Evolutionary conservation across 73 alveolate genomes (phyloP).

Genomic region (Tetrahymena thermophila): DNA sequence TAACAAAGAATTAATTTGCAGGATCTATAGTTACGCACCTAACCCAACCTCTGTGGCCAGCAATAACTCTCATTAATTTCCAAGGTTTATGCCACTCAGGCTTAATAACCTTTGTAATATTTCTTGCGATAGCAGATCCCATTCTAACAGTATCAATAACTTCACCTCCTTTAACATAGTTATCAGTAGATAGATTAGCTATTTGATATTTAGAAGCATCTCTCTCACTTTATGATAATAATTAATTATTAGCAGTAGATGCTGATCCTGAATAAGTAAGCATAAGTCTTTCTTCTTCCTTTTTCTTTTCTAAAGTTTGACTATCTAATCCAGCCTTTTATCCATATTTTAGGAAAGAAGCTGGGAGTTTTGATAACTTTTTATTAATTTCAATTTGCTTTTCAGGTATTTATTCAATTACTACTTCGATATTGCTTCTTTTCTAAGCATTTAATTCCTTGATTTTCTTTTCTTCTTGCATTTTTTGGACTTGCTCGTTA

Average conservation of each 20-base stretch:
- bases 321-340: constrained; percentile 6
- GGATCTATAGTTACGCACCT: constrained; percentile 95
- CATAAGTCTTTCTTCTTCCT: background rate
- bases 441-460: background rate
- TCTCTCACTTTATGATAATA: constrained; percentile 1
- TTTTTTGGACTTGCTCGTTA: background rate
- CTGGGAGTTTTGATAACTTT: constrained; percentile 31
- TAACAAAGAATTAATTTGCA: constrained; percentile 91
- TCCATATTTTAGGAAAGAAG: constrained; percentile 22
- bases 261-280: constrained; percentile 3
- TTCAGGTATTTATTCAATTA: constrained; percentile 13
- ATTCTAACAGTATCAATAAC: constrained; percentile 43
- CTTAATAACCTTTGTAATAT: constrained; percentile 58
- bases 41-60: constrained; percentile 99
- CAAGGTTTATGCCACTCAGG: constrained; percentile 97
- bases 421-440: constrained; percentile 18
- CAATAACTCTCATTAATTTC: constrained; percentile 94
- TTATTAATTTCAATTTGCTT: constrained; percentile 1
- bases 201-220: background rate
- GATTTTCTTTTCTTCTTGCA: constrained; percentile 7
- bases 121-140: constrained; percentile 34
- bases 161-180: constrained; percentile 9
- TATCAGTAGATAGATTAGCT: background rate
- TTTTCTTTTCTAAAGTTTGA: background rate
- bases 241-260: constrained; percentile 2